A percentile compares a stretch with the other conserved stretches of the same genome.
Evolutionary conservation across 2,329 filamentous ascomycete genomes (phyloP).

Genomic region (Sporothrix schenckii): DNA sequence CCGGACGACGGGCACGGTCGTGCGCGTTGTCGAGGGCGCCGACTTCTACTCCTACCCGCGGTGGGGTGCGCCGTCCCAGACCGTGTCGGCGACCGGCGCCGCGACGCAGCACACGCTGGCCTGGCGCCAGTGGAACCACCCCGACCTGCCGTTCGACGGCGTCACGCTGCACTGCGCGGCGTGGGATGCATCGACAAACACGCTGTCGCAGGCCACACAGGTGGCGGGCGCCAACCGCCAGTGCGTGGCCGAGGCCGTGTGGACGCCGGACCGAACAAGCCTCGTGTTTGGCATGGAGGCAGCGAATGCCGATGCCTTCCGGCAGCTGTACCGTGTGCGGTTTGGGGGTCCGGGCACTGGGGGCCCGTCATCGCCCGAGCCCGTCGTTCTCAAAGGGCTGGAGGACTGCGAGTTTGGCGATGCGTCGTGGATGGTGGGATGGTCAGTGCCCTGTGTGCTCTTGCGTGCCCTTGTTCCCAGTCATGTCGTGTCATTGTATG

Average conservation of each 20-base stretch:
- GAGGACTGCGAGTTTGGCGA: slow-evolving; percentile 49
- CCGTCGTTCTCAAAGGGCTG: slow-evolving; percentile 39
- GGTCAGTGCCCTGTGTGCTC: slow-evolving; percentile 37
- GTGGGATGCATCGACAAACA: slow-evolving; percentile 37
- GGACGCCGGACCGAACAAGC: slow-evolving; percentile 51
- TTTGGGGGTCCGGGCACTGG: background rate
- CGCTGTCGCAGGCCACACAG: slow-evolving; percentile 41
- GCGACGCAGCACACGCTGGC: slow-evolving; percentile 40
- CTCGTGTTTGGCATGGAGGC: slow-evolving; percentile 54
- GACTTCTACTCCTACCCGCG: slow-evolving; percentile 59
- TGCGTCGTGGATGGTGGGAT: slow-evolving; percentile 41
- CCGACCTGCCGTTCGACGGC: slow-evolving; percentile 56
- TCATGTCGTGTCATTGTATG: no score
- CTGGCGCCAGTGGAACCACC: slow-evolving; percentile 61
- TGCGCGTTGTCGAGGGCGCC: slow-evolving; percentile 47
- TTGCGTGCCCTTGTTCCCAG: background rate
- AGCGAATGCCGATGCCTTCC: slow-evolving; percentile 45
- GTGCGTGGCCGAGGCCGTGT: slow-evolving; percentile 55
- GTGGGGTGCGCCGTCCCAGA: slow-evolving; percentile 49
- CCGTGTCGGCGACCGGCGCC: background rate
- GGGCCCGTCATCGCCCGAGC: background rate
- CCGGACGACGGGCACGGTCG: slow-evolving; percentile 47
- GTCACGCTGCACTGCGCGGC: slow-evolving; percentile 50
- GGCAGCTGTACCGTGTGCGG: slow-evolving; percentile 51
- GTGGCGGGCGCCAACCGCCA: slow-evolving; percentile 50